These are phyloP conservation scores for Stagonosporopsis tanaceti DNA, from an alignment of 2,329 filamentous ascomycete genomes.

Conservation along the genomic window DNA sequence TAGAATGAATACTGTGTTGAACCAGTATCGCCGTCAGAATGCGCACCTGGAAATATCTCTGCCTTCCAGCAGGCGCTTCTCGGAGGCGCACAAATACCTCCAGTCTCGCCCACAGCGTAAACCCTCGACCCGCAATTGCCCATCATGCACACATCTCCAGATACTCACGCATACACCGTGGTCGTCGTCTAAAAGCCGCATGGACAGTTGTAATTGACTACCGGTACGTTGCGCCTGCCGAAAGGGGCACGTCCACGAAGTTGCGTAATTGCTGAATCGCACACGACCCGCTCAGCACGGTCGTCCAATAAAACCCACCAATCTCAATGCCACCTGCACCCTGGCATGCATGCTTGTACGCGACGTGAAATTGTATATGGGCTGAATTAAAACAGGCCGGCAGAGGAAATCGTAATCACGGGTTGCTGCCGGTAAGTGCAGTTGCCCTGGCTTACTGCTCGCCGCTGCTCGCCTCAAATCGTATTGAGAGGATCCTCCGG, in stretches of 20 bases:
- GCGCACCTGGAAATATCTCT: background rate
- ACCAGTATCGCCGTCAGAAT: background rate
- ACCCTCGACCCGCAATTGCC: background rate
- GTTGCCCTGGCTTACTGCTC: background rate
- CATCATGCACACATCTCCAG: background rate
- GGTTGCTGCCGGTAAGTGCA: background rate
- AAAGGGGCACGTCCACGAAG: background rate
- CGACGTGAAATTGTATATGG: background rate
- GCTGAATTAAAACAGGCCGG: background rate
- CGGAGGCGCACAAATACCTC: too few relatives aligned
- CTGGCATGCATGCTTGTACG: background rate
- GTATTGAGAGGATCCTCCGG: background rate
- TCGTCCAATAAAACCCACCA: background rate
- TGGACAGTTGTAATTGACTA: background rate
- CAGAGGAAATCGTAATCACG: background rate
- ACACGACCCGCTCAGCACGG: background rate
- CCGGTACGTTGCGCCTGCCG: background rate
- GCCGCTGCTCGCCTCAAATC: background rate
- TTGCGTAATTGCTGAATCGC: background rate
- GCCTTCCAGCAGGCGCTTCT: background rate
- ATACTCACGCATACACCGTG: background rate
- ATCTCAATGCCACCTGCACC: background rate
- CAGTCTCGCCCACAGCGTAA: too few relatives aligned
- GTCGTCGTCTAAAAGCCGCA: background rate
- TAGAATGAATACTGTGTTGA: too few relatives aligned